These are phyloP conservation scores for Parietichytrium sp. DNA, from an alignment of 108 stramenopile species.

Conservation along the genomic window DNA sequence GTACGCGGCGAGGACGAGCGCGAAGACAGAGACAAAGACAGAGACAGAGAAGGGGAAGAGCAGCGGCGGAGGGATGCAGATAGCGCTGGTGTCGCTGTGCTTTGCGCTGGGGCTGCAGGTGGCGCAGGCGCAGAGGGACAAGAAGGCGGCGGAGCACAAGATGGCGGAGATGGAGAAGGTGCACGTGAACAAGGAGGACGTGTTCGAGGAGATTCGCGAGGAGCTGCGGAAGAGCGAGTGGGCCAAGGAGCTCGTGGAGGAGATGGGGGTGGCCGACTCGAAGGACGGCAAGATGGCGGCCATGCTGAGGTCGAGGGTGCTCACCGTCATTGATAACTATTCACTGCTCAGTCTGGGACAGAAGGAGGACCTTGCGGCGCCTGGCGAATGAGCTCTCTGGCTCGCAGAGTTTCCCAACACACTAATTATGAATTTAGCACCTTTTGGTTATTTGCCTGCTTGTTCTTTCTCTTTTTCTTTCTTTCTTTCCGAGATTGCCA, in stretches of 20 bases:
- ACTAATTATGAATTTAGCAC: not conserved
- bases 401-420: not conserved
- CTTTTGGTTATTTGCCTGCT: too few species aligned
- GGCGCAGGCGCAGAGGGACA: not conserved
- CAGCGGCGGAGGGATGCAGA: too few species aligned
- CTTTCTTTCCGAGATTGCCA: too few species aligned
- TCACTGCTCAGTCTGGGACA: too few species aligned
- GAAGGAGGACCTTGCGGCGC: not conserved
- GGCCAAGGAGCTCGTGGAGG: not conserved
- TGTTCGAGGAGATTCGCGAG: not conserved
- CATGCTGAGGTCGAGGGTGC: not conserved
- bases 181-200: not conserved
- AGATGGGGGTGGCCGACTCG: not conserved
- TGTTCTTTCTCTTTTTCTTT: too few species aligned
- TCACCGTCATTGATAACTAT: too few species aligned
- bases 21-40: too few species aligned
- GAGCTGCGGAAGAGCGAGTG: too few species aligned
- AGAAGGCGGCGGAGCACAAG: not conserved
- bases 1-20: too few species aligned
- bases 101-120: constrained; percentile 27
- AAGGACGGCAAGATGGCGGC: not conserved
- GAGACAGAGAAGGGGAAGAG: too few species aligned
- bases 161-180: not conserved
- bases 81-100: not conserved
- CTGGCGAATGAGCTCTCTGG: not conserved